phyloP scores from a whole-genome alignment of 2,329 filamentous ascomycete species.

The Uncinocarpus reesii region DNA sequence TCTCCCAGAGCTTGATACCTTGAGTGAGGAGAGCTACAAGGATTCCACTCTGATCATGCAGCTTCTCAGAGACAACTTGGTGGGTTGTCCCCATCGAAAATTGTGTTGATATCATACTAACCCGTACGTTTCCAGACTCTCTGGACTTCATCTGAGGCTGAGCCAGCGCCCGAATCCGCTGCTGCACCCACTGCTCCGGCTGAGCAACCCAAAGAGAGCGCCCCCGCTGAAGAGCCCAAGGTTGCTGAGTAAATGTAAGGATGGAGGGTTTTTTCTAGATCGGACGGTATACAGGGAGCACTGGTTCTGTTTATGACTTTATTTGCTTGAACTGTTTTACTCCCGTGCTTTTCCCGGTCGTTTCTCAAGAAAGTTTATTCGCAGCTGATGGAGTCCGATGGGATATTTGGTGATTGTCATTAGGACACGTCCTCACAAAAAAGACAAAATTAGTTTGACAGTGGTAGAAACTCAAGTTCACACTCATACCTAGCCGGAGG shows the following conservation, averaged over 20 bases:
- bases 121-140: constrained; percentile 58
- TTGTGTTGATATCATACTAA: neutral
- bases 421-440: constrained; percentile 11
- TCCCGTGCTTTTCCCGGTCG: constrained; percentile 11
- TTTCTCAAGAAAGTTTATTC: constrained; percentile 1
- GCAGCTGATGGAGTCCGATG: constrained; percentile 12
- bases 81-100: constrained; percentile 36
- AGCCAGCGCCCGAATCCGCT: constrained; percentile 54
- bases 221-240: constrained; percentile 33
- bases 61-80: constrained; percentile 91
- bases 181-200: constrained; percentile 25
- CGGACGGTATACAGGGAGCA: constrained; percentile 17
- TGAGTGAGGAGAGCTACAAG: constrained; percentile 99
- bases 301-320: constrained; percentile 10
- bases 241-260: constrained; percentile 34
- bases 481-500: too few species aligned
- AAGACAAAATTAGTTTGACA: constrained; percentile 11
- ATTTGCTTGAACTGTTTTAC: constrained; percentile 13
- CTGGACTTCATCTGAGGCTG: constrained; percentile 97
- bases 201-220: constrained; percentile 34
- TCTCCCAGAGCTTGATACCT: constrained; percentile 75
- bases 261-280: constrained; percentile 24
- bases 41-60: constrained; percentile 98
- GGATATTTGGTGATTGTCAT: constrained; percentile 13
- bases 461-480: constrained; percentile 11